A percentile compares a stretch with the other conserved stretches of the same genome.
These are phyloP conservation scores for Russula ochroleuca DNA, from an alignment of 768 basidiomycete species.

Conservation along the genomic window DNA sequence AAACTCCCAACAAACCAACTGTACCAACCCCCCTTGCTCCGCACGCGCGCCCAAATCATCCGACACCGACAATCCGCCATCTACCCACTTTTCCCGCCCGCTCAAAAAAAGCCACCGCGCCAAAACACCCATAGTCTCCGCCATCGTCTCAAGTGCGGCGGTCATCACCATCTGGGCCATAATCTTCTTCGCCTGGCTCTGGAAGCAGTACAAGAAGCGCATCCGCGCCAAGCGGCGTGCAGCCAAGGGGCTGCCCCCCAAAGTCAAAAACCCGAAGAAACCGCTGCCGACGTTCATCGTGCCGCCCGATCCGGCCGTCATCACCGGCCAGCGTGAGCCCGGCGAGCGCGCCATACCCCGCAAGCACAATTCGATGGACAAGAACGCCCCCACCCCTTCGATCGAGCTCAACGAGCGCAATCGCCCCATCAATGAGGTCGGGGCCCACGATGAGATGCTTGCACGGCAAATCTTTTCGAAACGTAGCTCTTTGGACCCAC, in stretches of 20 bases:
- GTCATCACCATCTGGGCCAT: constrained; percentile 21
- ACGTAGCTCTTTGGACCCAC: constrained; percentile 15
- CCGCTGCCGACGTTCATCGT: constrained; percentile 25
- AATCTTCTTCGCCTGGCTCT: constrained; percentile 17
- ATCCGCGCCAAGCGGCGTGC: constrained; percentile 20
- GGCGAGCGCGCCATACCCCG: constrained; percentile 21
- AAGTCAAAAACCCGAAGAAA: constrained; percentile 16
- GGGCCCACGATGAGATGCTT: constrained; percentile 15
- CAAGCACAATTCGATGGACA: constrained; percentile 12
- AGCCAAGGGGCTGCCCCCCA: constrained; percentile 16
- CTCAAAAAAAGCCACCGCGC: constrained; percentile 17
- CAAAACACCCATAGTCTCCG: constrained; percentile 25
- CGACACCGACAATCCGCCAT: too few relatives aligned
- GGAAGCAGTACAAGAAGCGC: constrained; percentile 23
- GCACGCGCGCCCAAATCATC: not conserved
- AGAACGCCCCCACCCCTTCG: not conserved
- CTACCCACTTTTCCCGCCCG: not conserved
- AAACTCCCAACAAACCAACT: not conserved
- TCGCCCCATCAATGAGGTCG: not conserved
- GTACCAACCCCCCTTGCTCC: not conserved
- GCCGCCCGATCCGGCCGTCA: constrained; percentile 27
- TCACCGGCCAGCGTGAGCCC: constrained; percentile 18
- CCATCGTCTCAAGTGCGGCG: constrained; percentile 16
- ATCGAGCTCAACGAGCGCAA: constrained; percentile 18
- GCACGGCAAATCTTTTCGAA: constrained; percentile 20